phyloP scores from a whole-genome alignment of 2,329 filamentous ascomycete genomes.

The Aspergillus versicolor region DNA sequence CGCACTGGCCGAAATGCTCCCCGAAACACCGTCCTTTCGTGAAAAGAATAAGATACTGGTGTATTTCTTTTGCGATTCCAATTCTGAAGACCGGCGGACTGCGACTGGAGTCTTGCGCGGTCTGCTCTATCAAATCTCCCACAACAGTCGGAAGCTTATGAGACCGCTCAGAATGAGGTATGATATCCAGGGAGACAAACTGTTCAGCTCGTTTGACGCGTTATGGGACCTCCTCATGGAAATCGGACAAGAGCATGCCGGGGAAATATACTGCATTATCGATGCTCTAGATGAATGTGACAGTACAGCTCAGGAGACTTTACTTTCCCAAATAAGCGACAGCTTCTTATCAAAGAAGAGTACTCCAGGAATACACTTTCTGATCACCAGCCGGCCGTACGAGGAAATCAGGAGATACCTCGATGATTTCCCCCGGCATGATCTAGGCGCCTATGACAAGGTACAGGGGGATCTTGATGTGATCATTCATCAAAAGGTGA shows the following conservation, averaged over 20 bases:
- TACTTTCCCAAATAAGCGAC: constrained; percentile 16
- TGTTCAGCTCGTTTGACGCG: constrained; percentile 14
- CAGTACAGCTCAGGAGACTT: constrained; percentile 12
- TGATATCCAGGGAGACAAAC: not conserved
- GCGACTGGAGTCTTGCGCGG: not conserved
- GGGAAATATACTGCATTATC: constrained; percentile 17
- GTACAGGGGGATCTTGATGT: not conserved
- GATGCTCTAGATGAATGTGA: constrained; percentile 26
- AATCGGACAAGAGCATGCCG: not conserved
- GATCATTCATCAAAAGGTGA: constrained; percentile 2
- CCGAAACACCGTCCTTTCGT: not conserved
- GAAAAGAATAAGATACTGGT: not conserved
- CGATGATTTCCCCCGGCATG: not conserved
- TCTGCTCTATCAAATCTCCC: not conserved
- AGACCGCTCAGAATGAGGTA: not conserved
- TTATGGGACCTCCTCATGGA: constrained; percentile 14
- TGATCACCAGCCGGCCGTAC: constrained; percentile 2
- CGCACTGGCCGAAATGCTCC: not conserved
- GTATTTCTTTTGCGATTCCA: constrained; percentile 2
- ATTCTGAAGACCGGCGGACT: not conserved
- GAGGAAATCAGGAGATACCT: not conserved
- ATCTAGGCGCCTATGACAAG: not conserved
- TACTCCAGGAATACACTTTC: not conserved
- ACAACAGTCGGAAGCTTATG: not conserved
- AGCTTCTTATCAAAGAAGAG: not conserved